Evolutionary conservation across 75 land plant species (phyloP).

Genomic region (Pinus tabuliformis): DNA sequence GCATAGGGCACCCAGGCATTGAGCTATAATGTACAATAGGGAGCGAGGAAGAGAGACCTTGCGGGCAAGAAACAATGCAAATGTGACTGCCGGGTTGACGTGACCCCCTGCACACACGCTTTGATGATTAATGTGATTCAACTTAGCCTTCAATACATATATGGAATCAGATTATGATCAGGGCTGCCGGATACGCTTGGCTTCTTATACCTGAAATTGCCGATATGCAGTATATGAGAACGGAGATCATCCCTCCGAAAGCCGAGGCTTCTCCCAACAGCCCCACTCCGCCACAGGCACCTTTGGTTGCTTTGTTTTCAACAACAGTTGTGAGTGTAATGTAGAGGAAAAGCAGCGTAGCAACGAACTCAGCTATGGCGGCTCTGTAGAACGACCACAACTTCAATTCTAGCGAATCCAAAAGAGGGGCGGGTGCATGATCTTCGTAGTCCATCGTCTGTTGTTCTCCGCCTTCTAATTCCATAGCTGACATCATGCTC

Average conservation of each 20-base stretch:
- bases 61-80: conserved; percentile 49
- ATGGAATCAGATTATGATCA: neutral
- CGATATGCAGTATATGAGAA: conserved; percentile 62
- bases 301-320: conserved; percentile 17
- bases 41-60: conserved; percentile 63
- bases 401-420: conserved; percentile 34
- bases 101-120: conserved; percentile 35
- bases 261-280: conserved; percentile 57
- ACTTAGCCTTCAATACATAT: neutral
- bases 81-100: conserved; percentile 49
- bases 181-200: neutral
- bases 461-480: conserved; percentile 3
- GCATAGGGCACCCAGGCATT: conserved; percentile 51
- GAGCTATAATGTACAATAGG: conserved; percentile 42
- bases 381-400: conserved; percentile 59
- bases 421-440: conserved; percentile 43
- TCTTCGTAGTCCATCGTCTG: conserved; percentile 43
- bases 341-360: conserved; percentile 55
- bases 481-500: neutral
- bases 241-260: conserved; percentile 58
- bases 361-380: conserved; percentile 57
- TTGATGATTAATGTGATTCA: neutral
- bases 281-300: conserved; percentile 40
- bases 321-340: conserved; percentile 52
- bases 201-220: conserved; percentile 40